phyloP scores from a whole-genome alignment of 2,329 filamentous ascomycete genomes.

The Phialophora chinensis region DNA sequence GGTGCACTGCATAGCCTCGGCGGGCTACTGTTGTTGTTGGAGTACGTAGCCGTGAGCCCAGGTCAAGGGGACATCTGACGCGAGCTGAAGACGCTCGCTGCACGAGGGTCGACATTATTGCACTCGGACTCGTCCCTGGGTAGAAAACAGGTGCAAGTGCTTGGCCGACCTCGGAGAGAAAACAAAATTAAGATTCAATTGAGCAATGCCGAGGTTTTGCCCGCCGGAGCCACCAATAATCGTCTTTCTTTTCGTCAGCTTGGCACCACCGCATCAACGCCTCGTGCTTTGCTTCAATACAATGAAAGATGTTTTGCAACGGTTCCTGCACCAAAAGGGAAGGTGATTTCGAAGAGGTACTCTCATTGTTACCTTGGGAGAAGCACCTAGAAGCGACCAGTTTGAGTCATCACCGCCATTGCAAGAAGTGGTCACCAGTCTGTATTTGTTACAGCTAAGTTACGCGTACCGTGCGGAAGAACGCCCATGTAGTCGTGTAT shows the following conservation, averaged over 20 bases:
- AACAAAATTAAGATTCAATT: background rate
- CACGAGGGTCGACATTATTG: constrained; percentile 30
- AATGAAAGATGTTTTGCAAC: no score
- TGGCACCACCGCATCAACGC: background rate
- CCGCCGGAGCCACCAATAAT: background rate
- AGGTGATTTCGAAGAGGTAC: background rate
- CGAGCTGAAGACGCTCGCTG: constrained; percentile 30
- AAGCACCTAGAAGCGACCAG: no score
- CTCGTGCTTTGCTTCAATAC: no score
- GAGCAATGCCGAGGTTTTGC: constrained; percentile 8
- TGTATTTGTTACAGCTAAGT: no score
- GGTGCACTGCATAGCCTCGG: constrained; percentile 35
- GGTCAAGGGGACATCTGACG: constrained; percentile 34
- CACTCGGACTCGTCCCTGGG: background rate
- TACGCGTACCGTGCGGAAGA: no score
- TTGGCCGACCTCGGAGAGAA: constrained; percentile 11
- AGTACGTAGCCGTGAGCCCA: constrained; percentile 22
- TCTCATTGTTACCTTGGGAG: no score
- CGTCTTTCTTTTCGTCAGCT: background rate
- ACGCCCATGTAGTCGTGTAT: no score
- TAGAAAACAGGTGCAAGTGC: background rate
- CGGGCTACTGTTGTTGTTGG: constrained; percentile 11
- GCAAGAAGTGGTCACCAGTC: no score
- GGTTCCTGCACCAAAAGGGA: no score
- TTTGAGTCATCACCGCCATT: no score